A percentile compares a stretch with the other conserved stretches of the same genome.
Conservation (phyloP, 192 early-diverging fungal genomes). For the Gonapodya sp. region DNA sequence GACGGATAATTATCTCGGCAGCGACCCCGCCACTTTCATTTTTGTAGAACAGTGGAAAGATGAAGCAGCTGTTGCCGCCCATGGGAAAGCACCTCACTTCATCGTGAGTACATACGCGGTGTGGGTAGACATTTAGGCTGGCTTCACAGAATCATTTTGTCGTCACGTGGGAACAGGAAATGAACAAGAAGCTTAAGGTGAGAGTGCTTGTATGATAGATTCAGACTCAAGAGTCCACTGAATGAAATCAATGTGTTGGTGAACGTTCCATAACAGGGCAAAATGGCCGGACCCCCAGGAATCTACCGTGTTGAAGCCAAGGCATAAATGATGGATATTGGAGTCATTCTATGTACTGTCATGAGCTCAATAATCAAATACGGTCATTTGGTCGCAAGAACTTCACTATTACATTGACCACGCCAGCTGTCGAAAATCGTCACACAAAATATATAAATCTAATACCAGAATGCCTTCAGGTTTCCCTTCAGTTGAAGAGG, state of each 20-base stretch:
- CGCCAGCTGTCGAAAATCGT: too few species aligned
- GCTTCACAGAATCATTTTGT: too few species aligned
- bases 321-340: neutral
- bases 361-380: too few species aligned
- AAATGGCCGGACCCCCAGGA: neutral
- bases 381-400: too few species aligned
- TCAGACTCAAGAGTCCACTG: neutral
- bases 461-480: neutral
- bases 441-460: too few species aligned
- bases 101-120: neutral
- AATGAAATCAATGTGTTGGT: neutral
- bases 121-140: too few species aligned
- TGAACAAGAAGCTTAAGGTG: neutral
- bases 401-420: too few species aligned
- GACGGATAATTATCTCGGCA: neutral
- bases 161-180: too few species aligned
- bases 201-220: neutral
- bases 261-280: too few species aligned
- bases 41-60: conserved; percentile 8
- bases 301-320: neutral
- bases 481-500: neutral
- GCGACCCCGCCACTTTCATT: neutral
- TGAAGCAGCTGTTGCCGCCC: neutral
- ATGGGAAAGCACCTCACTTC: neutral
- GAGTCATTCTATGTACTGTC: too few species aligned